Percentiles rank a stretch among this genome's conserved stretches.
phyloP scores from a whole-genome alignment of 768 basidiomycete genomes.

The Cubamyces sp. region DNA sequence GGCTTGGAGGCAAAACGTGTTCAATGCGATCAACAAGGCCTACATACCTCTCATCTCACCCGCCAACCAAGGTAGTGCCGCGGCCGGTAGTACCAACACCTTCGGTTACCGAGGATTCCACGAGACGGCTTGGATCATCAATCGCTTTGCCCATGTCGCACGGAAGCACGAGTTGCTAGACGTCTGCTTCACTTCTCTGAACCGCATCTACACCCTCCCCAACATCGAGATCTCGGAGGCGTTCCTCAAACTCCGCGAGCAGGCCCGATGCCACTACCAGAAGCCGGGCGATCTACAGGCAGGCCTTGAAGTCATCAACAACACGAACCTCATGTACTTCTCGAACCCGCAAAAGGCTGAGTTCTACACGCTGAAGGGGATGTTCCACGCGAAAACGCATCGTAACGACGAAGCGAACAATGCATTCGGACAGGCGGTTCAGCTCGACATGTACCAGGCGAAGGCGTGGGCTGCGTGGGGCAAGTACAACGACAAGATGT shows the following conservation, averaged over 20 bases:
- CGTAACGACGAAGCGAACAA: slow-evolving; percentile 88
- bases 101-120: slow-evolving; percentile 96
- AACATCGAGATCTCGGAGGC: slow-evolving; percentile 99
- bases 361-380: slow-evolving; percentile 97
- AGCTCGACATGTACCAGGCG: slow-evolving; percentile 91
- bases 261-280: slow-evolving; percentile 97
- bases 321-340: slow-evolving; percentile 99
- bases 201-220: slow-evolving; percentile 97
- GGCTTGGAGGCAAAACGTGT: slow-evolving; percentile 98
- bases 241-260: slow-evolving; percentile 97
- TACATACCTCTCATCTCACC: slow-evolving; percentile 86
- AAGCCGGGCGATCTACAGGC: slow-evolving; percentile 91
- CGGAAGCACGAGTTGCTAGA: slow-evolving; percentile 96
- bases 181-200: slow-evolving; percentile 92
- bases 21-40: slow-evolving; percentile 93
- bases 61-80: slow-evolving; percentile 51
- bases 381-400: slow-evolving; percentile 91
- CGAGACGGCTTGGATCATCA: slow-evolving; percentile 99
- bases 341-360: slow-evolving; percentile 94
- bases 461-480: slow-evolving; percentile 99
- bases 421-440: slow-evolving; percentile 94
- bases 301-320: slow-evolving; percentile 98
- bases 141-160: slow-evolving; percentile 98
- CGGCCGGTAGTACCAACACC: slow-evolving; percentile 68
- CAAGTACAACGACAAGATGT: slow-evolving; percentile 88